These are phyloP conservation scores for Conticribra guillardii DNA, from an alignment of 108 stramenopile species.

Conservation along the genomic window DNA sequence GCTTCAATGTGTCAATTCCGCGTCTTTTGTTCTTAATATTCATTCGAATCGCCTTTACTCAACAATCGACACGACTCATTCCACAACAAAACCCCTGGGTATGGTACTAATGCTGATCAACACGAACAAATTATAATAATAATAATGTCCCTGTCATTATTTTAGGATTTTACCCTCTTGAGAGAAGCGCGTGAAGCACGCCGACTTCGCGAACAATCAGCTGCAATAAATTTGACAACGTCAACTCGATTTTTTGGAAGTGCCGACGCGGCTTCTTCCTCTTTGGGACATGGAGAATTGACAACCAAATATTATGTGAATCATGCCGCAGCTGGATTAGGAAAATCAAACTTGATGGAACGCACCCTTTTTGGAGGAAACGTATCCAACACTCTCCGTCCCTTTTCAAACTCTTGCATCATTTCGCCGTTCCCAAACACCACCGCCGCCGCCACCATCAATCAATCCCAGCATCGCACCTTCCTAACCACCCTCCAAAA, in stretches of 20 bases:
- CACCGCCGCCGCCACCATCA: conserved; percentile 5
- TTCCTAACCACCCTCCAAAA: conserved; percentile 43
- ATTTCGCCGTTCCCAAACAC: too few species aligned
- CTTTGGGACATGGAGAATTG: too few species aligned
- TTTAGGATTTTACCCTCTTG: conserved; percentile 74
- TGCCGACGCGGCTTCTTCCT: too few species aligned
- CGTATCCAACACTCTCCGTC: background rate
- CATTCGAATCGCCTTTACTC: background rate
- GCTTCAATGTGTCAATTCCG: background rate
- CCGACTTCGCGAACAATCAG: conserved; percentile 16
- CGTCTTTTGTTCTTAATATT: background rate
- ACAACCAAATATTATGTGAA: too few species aligned
- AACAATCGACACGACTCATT: background rate
- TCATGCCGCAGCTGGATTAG: too few species aligned
- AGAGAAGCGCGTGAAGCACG: conserved; percentile 54
- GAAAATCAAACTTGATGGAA: background rate
- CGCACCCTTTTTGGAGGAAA: background rate
- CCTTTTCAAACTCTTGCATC: too few species aligned
- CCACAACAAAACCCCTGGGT: background rate
- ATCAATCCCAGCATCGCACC: conserved; percentile 18
- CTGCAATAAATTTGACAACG: background rate
- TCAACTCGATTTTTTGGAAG: conserved; percentile 1
- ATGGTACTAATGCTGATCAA: too few species aligned
- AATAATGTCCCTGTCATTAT: background rate
- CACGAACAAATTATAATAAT: background rate